Base-by-base conservation (phyloP, 805 yeast species). In the Cyberlindnera maritima region DNA sequence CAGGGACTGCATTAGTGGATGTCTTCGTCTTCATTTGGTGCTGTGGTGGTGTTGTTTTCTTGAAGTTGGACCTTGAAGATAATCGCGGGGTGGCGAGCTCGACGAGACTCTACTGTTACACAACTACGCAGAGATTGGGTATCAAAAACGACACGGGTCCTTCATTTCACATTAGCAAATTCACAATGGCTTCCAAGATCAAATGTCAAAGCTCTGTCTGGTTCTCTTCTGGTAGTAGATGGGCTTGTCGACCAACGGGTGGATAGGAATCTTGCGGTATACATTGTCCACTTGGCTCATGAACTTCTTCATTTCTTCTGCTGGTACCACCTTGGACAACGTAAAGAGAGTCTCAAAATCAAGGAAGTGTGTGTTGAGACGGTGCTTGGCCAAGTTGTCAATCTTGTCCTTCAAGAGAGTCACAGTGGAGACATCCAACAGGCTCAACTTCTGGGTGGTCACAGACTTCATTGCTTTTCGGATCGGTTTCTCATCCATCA, bases 271-370 rank as follows among this genome's bases (percentile, higher is more conserved):
- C 17, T 36, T 46, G 19, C 12, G 4, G 32, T 29, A 46, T 21
- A 41, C 37, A 4, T 4, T 12, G 14, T 46, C 41, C 20, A 41
- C 20, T 31, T 34, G 41, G 5, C n/a, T n/a, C 3, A 12, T 5
- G 11, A 46, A 28, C 19, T 15, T 13, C 23, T 26, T 23, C 45
- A 46, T 33, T 17, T 37, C 36, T 21, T 46, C 43, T 4, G 21
- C 14, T 5, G 43, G 46, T 18, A 46, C 6, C 7, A 41, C 36
- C 25, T 38, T 46, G 14, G 21, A 19, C 39, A 46, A n/a, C 11
- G 37, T 34, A 33, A 25, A 37, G 13, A 41, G 8, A 8, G 49
- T 46, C 25, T 46, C 42, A 19, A n/a, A 33, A 35, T 46, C 49
- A 19, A 46, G 36, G 8, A 5, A 26, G 3, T 23, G 6, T 8